Evolutionary conservation across 1,284 basidiomycete genomes (phyloP), one percentile per base, ranked within the genome.

Genomic region (Cutaneotrichosporon arboriforme): DNA sequence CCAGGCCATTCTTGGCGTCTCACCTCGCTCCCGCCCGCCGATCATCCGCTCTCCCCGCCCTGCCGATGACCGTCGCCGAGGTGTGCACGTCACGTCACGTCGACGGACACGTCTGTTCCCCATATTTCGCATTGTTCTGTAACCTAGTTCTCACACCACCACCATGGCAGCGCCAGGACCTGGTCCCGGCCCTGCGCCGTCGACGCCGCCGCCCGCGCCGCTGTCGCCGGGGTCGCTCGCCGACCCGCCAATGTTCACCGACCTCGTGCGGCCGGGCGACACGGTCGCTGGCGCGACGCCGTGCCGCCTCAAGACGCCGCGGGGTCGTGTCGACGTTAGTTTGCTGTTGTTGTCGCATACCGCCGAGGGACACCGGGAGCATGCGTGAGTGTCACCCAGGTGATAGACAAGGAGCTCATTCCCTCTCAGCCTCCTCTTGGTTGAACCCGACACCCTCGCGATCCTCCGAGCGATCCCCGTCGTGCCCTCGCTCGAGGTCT

Each of bases 391-490:
- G n/a, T 35, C 26, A 8, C 41, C 8, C n/a, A n/a, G n/a, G n/a
- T n/a, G 18, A 9, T 8, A 22, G 48, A 54, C 39, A 2, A 17
- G 34, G 15, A 21, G 14, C 49, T 51, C 18, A 41, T 34, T 3
- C 1, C n/a, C n/a, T n/a, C 26, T 7, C 46, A 71, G 69, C 1
- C 55, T 72, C 10, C 51, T 70, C 12, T 55, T 72, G 22, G 48
- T 15, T 8, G 38, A 3, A 31, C 21, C 1, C 21, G 21, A 2
- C 51, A 58, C 3, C 20, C 56, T 1, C 45, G 55, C 8, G 26
- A 60, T 71, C 35, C 49, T 62, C 1, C 63, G 63, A 23, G 48
- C 59, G 5, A 52, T 73, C 7, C 64, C 68, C 0, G 59, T 73
- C 49, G 58, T 53, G 3, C 49, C 51, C 18, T 35, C 40, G 4